Evolutionary conservation across 2,329 filamentous ascomycete genomes (phyloP), one percentile per base, ranked within the genome.

Genomic region (Colletotrichum tofieldiae): DNA sequence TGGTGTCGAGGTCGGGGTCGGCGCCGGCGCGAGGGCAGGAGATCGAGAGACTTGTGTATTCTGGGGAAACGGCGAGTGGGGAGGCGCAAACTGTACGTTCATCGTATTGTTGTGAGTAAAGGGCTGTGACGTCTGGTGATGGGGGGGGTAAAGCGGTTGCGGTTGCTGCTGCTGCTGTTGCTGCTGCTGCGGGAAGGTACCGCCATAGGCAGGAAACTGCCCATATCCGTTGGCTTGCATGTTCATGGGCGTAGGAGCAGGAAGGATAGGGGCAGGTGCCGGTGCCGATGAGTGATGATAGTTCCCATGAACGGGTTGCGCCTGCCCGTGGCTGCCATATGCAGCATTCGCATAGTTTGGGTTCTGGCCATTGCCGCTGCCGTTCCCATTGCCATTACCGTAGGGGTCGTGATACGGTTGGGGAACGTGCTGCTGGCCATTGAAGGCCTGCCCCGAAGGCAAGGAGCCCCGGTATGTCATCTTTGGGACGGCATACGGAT

Each of bases 401-500:
- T 71, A 71, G 8, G 71, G 60, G 47, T 73, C 55, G 43, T 67
- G 47, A 41, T 65, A 70, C 5, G 67, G 32, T 63, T 73, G 67
- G 55, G 71, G 67, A 56, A 52, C 66, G 39, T 78, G 77, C 74
- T 77, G 79, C 76, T 84, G 82, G 78, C 79, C 81, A 73, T 80
- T 77, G 77, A 78, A 84, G 74, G 78, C 78, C 78, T 82, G 82
- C 76, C 82, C 82, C 74, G 82, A 78, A 77, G 83, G 82, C 80
- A 83, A 78, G 74, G 78, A 79, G 78, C 79, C 80, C 75, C 79
- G 79, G 77, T 79, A 82, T 74, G 78, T 79, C 78, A 82, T 79
- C 72, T 77, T 78, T 78, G 77, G 71, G 66, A 70, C 63, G 67
- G 61, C 76, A 77, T 76, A 74, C 32, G 71, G 67, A 65, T 63